A percentile compares a stretch with the other conserved stretches of the same genome.
Conservation (phyloP, 225 moss, liverwort and hornwort species). For the Bryoerythrophyllum caledonicum region DNA sequence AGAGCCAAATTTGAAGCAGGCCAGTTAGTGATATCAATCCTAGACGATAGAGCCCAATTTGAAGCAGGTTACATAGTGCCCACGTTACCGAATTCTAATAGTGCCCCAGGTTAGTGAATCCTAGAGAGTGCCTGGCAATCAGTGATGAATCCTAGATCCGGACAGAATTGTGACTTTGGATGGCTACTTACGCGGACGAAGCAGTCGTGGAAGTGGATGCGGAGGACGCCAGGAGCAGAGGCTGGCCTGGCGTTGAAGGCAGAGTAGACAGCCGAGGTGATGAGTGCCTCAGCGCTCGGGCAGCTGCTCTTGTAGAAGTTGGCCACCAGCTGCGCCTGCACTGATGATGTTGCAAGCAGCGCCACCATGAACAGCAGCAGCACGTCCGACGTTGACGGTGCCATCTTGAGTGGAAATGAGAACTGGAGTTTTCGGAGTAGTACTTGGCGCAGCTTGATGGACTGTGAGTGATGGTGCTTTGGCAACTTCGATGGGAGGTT, state of each 20-base stretch:
- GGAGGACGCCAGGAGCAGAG: slow-evolving; percentile 11
- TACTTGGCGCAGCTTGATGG: neutral
- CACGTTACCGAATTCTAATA: no score
- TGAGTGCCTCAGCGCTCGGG: slow-evolving; percentile 23
- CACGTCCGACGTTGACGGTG: neutral
- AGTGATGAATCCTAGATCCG: neutral
- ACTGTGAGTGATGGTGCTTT: neutral
- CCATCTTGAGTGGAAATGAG: no score
- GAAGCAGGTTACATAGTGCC: no score
- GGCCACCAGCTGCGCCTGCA: slow-evolving; percentile 24
- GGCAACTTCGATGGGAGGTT: neutral
- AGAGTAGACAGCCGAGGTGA: slow-evolving; percentile 25
- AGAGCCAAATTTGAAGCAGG: no score
- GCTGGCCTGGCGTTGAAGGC: slow-evolving; percentile 23
- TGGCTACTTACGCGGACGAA: neutral
- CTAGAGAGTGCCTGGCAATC: no score
- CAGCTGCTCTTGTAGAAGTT: slow-evolving; percentile 35
- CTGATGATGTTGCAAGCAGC: neutral
- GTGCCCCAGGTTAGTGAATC: no score
- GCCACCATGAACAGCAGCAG: slow-evolving; percentile 5
- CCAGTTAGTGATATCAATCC: no score
- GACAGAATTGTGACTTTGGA: no score
- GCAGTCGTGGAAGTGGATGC: slow-evolving; percentile 21
- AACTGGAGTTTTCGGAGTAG: neutral
- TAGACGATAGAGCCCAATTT: no score